phyloP scores from a whole-genome alignment of 2,329 filamentous ascomycete genomes.

The Stemphylium beticola region DNA sequence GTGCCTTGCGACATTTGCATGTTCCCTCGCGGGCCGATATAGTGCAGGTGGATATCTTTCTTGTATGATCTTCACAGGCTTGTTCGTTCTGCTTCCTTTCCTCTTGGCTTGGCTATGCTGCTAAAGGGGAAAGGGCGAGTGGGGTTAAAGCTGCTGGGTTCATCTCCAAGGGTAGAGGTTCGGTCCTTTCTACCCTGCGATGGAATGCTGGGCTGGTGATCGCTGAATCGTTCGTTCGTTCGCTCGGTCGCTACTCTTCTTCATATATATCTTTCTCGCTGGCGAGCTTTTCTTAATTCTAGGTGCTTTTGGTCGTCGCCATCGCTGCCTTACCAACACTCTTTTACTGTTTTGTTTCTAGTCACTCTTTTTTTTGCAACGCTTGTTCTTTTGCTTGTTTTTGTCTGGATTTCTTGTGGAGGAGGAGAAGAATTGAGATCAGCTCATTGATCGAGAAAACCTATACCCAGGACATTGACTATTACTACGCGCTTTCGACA shows the following conservation, averaged over 20 bases:
- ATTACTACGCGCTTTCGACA: slow-evolving; percentile 2
- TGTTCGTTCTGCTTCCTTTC: too few species aligned
- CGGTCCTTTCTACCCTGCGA: too few species aligned
- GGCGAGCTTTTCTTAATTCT: not conserved
- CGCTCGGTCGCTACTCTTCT: not conserved
- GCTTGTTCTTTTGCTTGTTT: not conserved
- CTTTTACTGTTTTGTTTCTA: not conserved
- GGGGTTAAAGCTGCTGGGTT: not conserved
- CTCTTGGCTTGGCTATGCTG: not conserved
- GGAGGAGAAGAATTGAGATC: too few species aligned
- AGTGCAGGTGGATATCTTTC: too few species aligned
- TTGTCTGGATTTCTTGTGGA: not conserved
- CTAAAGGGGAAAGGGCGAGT: not conserved
- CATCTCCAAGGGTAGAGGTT: too few species aligned
- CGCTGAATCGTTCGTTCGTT: not conserved
- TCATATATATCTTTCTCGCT: slow-evolving; percentile 5
- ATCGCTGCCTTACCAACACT: not conserved
- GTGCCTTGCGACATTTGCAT: not conserved
- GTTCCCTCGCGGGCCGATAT: too few species aligned
- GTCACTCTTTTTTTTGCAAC: not conserved
- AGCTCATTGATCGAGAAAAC: too few species aligned
- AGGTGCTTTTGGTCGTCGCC: not conserved
- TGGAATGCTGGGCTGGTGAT: not conserved
- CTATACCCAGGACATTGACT: too few species aligned
- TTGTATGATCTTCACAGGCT: too few species aligned